Conservation (phyloP, 768 basidiomycete genomes). For the Podaxis sp. region DNA sequence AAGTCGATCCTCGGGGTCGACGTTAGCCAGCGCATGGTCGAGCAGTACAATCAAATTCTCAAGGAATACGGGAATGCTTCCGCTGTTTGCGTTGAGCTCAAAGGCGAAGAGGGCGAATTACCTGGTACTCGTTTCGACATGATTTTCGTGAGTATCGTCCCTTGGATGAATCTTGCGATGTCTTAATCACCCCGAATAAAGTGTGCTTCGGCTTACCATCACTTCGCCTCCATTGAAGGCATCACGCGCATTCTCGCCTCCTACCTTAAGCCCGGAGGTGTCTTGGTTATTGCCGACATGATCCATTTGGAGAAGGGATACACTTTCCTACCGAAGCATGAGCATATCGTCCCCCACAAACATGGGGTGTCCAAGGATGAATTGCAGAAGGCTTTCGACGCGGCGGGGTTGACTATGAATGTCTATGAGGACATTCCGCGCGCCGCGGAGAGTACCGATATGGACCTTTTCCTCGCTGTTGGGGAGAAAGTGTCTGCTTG, state of each 20-base stretch:
- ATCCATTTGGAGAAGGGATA: constrained; percentile 20
- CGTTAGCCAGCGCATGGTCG: constrained; percentile 64
- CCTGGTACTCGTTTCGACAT: not conserved
- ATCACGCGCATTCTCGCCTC: constrained; percentile 53
- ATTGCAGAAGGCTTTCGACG: constrained; percentile 50
- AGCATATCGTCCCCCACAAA: constrained; percentile 52
- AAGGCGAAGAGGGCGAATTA: constrained; percentile 24
- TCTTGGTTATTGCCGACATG: constrained; percentile 58
- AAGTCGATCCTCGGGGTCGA: constrained; percentile 66
- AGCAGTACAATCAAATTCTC: constrained; percentile 49
- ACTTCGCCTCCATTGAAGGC: constrained; percentile 50
- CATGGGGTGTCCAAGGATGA: constrained; percentile 35
- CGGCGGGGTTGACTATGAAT: constrained; percentile 50
- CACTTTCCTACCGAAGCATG: constrained; percentile 19
- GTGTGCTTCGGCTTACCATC: constrained; percentile 69
- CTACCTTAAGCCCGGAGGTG: constrained; percentile 63
- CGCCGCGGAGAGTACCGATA: constrained; percentile 32
- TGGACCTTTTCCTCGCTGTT: constrained; percentile 57
- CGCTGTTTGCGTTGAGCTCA: constrained; percentile 47
- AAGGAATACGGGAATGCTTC: constrained; percentile 58
- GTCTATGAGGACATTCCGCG: constrained; percentile 34
- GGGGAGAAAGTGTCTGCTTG: constrained; percentile 35
- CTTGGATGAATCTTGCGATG: not conserved
- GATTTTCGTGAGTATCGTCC: not conserved
- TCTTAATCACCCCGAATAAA: constrained; percentile 21